A percentile compares a stretch with the other conserved stretches of the same genome.
These are phyloP conservation scores for Leccinum rimulosum DNA, from an alignment of 768 basidiomycete genomes.

Conservation along the genomic window DNA sequence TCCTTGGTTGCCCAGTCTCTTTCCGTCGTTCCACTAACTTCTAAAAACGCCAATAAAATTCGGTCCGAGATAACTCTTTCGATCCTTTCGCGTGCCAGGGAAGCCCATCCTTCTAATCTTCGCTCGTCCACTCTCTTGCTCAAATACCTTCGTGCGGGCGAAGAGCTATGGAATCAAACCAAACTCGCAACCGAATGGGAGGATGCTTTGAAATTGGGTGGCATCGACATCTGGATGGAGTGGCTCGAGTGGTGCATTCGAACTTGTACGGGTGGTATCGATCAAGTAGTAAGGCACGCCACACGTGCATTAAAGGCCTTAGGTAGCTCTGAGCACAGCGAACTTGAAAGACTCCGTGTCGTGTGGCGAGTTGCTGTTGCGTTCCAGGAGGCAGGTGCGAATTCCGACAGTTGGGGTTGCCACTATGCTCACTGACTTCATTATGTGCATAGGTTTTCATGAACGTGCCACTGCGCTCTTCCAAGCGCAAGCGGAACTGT, in stretches of 20 bases:
- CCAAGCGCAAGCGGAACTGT: slow-evolving; percentile 85
- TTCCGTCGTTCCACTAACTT: slow-evolving; percentile 55
- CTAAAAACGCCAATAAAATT: slow-evolving; percentile 66
- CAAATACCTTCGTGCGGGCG: slow-evolving; percentile 67
- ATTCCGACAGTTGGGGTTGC: slow-evolving; percentile 2
- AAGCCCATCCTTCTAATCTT: slow-evolving; percentile 50
- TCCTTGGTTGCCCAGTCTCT: slow-evolving; percentile 60
- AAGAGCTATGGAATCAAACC: slow-evolving; percentile 63
- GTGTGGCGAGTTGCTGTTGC: slow-evolving; percentile 70
- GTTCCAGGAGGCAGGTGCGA: slow-evolving; percentile 64
- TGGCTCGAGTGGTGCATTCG: slow-evolving; percentile 79
- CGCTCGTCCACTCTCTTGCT: slow-evolving; percentile 52
- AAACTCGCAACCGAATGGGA: slow-evolving; percentile 69
- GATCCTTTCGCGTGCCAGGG: slow-evolving; percentile 62
- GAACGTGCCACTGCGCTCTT: slow-evolving; percentile 78
- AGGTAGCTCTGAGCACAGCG: slow-evolving; percentile 40
- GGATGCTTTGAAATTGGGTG: slow-evolving; percentile 50
- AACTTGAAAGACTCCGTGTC: slow-evolving; percentile 54
- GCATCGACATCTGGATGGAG: slow-evolving; percentile 66
- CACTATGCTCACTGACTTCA: slow-evolving; percentile 2
- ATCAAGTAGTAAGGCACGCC: slow-evolving; percentile 53
- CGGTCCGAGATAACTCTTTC: slow-evolving; percentile 72
- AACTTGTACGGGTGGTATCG: slow-evolving; percentile 44
- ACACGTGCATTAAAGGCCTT: slow-evolving; percentile 45
- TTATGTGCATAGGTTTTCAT: slow-evolving; percentile 49